A percentile compares a stretch with the other conserved stretches of the same genome.
phyloP scores from a whole-genome alignment of 148 eudicot species.

The Amaranthus hypochondriacus region DNA sequence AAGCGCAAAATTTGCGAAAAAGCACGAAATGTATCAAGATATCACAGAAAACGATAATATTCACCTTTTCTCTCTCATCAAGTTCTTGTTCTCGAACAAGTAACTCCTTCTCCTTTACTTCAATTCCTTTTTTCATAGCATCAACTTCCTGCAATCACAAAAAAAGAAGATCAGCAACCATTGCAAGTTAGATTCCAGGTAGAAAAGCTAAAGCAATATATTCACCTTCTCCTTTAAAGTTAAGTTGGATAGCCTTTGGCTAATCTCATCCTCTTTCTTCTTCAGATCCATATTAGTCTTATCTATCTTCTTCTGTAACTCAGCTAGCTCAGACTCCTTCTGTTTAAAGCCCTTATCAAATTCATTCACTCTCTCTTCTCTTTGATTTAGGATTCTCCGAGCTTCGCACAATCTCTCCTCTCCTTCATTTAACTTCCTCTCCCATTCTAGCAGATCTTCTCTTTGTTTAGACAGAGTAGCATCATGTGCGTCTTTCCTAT shows the following conservation, averaged over 20 bases:
- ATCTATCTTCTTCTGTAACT: slow-evolving; percentile 63
- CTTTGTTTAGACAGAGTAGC: slow-evolving; percentile 61
- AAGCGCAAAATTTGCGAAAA: not conserved
- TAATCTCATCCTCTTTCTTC: slow-evolving; percentile 75
- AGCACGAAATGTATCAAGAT: not conserved
- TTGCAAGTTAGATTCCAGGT: not conserved
- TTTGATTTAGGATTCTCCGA: slow-evolving; percentile 76
- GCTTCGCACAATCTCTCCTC: slow-evolving; percentile 87
- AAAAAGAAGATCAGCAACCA: not conserved
- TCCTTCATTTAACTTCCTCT: slow-evolving; percentile 72
- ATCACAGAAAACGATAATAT: slow-evolving; percentile 12
- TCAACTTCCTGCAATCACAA: slow-evolving; percentile 62
- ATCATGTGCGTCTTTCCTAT: slow-evolving; percentile 71
- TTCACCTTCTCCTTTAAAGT: slow-evolving; percentile 71
- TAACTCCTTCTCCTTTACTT: slow-evolving; percentile 62
- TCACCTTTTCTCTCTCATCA: slow-evolving; percentile 59
- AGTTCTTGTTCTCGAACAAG: slow-evolving; percentile 59
- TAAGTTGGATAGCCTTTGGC: slow-evolving; percentile 41
- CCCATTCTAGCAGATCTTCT: slow-evolving; percentile 93
- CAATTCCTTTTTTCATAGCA: slow-evolving; percentile 42
- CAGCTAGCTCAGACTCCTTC: slow-evolving; percentile 69
- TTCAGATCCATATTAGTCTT: slow-evolving; percentile 45
- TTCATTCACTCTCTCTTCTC: slow-evolving; percentile 88
- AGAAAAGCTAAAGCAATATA: not conserved
- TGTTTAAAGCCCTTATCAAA: slow-evolving; percentile 53